phyloP scores from a whole-genome alignment of 192 early-diverging fungal species.

The Gamsiella multidivaricata region DNA sequence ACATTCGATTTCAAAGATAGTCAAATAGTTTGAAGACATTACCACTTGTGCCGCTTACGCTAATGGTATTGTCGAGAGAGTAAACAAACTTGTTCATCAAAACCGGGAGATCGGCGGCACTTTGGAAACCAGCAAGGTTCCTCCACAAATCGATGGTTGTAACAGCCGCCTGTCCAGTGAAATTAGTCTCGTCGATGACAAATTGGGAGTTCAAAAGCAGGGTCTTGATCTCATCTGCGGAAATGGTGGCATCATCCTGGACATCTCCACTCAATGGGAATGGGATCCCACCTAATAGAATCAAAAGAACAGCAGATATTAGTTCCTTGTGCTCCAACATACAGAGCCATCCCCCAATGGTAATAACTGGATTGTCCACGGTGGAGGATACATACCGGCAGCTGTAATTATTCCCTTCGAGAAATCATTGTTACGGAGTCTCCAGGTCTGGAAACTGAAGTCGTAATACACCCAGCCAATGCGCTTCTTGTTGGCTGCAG shows the following conservation, averaged over 20 bases:
- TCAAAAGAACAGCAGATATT: not conserved
- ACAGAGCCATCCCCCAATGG: not conserved
- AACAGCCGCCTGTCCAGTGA: not conserved
- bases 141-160: not conserved
- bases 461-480: slow-evolving; percentile 57
- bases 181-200: slow-evolving; percentile 39
- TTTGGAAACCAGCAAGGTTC: slow-evolving; percentile 2
- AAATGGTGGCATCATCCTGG: not conserved
- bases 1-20: no score
- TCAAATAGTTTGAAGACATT: not conserved
- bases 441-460: slow-evolving; percentile 25
- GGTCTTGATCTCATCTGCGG: slow-evolving; percentile 13
- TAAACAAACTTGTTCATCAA: slow-evolving; percentile 3
- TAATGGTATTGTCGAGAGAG: slow-evolving; percentile 21
- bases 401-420: slow-evolving; percentile 51
- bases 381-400: slow-evolving; percentile 45
- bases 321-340: not conserved
- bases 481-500: slow-evolving; percentile 35
- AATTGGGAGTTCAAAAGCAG: slow-evolving; percentile 21
- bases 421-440: slow-evolving; percentile 37
- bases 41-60: slow-evolving; percentile 9
- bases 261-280: slow-evolving; percentile 34
- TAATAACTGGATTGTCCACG: not conserved
- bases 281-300: slow-evolving; percentile 17
- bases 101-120: not conserved